phyloP scores from a whole-genome alignment of 306 rosid genomes.

The Coriaria nepalensis region DNA sequence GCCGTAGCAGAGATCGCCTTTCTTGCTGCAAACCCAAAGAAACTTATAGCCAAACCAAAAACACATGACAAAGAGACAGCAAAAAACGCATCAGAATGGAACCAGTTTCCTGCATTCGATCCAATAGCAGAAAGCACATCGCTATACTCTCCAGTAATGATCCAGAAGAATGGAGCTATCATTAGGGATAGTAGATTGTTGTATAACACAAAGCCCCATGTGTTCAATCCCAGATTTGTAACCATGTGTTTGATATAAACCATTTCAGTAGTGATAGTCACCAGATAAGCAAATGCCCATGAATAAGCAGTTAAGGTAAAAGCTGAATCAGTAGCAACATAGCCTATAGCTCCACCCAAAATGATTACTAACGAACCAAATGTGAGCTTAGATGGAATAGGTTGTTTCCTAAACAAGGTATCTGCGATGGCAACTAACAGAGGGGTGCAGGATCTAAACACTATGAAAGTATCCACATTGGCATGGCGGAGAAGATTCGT shows the following conservation, averaged over 20 bases:
- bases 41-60: conserved; percentile 82
- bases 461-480: conserved; percentile 87
- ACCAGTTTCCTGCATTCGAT: conserved; percentile 36
- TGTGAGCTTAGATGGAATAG: conserved; percentile 65
- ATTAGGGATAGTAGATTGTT: conserved; percentile 66
- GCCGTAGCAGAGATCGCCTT: conserved; percentile 91
- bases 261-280: conserved; percentile 90
- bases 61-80: conserved; percentile 71
- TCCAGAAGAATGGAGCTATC: conserved; percentile 79
- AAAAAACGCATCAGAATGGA: conserved; percentile 30
- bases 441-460: conserved; percentile 81
- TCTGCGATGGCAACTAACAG: conserved; percentile 92
- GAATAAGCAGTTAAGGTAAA: conserved; percentile 79
- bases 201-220: conserved; percentile 87
- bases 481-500: conserved; percentile 96
- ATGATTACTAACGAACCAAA: conserved; percentile 58
- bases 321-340: conserved; percentile 78
- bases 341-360: conserved; percentile 80
- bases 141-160: conserved; percentile 64
- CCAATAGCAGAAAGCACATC: conserved; percentile 53
- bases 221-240: conserved; percentile 75
- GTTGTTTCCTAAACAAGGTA: conserved; percentile 57
- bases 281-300: conserved; percentile 86
- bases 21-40: conserved; percentile 91
- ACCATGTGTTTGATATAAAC: conserved; percentile 96